phyloP scores from a whole-genome alignment of 345 rosid genomes.

The Chamaenerion angustifolium region DNA sequence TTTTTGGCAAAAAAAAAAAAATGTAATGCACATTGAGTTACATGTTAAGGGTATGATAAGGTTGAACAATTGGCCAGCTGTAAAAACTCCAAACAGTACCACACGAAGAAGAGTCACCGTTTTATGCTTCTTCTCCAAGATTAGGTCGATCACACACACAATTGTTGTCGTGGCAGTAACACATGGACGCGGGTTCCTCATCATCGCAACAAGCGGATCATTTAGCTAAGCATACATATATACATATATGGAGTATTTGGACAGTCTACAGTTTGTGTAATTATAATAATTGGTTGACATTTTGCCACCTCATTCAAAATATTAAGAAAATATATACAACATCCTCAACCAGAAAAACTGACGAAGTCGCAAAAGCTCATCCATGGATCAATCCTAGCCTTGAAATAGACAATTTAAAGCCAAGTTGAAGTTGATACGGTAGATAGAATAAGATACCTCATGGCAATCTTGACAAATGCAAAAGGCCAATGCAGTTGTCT shows the following conservation, averaged over 20 bases:
- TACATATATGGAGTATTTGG: too few relatives aligned
- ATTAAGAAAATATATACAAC: too few relatives aligned
- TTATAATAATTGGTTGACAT: too few relatives aligned
- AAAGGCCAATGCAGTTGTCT: conserved; percentile 55
- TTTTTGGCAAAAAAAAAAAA: too few relatives aligned
- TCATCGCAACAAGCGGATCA: conserved; percentile 41
- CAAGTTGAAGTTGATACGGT: too few relatives aligned
- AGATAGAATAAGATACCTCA: conserved; percentile 23
- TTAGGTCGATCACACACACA: conserved; percentile 41
- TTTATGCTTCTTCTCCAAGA: conserved; percentile 42
- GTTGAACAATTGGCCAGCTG: conserved; percentile 35
- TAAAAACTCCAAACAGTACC: conserved; percentile 37
- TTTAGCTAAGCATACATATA: conserved; percentile 32
- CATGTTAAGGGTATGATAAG: conserved; percentile 11
- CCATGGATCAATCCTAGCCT: too few relatives aligned
- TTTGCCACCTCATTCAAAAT: too few relatives aligned
- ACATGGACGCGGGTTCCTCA: conserved; percentile 59
- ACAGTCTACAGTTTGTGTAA: too few relatives aligned
- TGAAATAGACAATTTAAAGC: too few relatives aligned
- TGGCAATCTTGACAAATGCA: conserved; percentile 66
- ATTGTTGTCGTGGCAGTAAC: conserved; percentile 44
- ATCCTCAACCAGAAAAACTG: too few relatives aligned
- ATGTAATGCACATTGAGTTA: too few relatives aligned
- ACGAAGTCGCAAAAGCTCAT: too few relatives aligned
- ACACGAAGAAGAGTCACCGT: conserved; percentile 35